Evolutionary conservation across 306 rosid genomes (phyloP).

Genomic region (Trifolium dubium): DNA sequence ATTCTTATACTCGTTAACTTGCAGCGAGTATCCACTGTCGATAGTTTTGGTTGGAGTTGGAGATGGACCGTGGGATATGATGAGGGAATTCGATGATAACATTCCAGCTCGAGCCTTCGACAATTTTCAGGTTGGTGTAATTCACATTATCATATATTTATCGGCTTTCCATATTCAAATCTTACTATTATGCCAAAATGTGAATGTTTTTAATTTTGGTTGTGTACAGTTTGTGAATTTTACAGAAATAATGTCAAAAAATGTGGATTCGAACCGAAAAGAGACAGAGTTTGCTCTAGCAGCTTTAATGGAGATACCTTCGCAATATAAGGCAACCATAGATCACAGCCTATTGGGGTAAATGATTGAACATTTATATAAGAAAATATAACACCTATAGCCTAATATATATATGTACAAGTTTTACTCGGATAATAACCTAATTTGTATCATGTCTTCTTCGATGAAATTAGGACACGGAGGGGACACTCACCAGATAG

Average conservation of each 20-base stretch:
- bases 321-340: conserved; percentile 87
- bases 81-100: conserved; percentile 88
- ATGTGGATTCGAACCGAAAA: conserved; percentile 54
- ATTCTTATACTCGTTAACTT: conserved; percentile 41
- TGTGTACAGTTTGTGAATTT: conserved; percentile 77
- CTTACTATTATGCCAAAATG: conserved; percentile 37
- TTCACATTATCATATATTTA: conserved; percentile 26
- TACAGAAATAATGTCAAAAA: conserved; percentile 74
- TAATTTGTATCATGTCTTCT: conserved; percentile 32
- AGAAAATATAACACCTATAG: background rate
- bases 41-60: conserved; percentile 90
- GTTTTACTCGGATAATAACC: conserved; percentile 14
- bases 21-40: conserved; percentile 84
- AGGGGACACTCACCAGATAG: conserved; percentile 61
- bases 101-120: conserved; percentile 85
- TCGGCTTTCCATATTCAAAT: conserved; percentile 4
- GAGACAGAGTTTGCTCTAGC: conserved; percentile 75
- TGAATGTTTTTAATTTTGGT: conserved; percentile 29
- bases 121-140: conserved; percentile 74
- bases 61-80: conserved; percentile 97
- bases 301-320: conserved; percentile 94
- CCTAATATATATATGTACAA: background rate
- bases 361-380: conserved; percentile 31
- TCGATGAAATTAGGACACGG: conserved; percentile 48
- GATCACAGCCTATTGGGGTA: conserved; percentile 82